phyloP scores from a whole-genome alignment of 2,329 filamentous ascomycete genomes.

The Cryphonectria carpinicola region DNA sequence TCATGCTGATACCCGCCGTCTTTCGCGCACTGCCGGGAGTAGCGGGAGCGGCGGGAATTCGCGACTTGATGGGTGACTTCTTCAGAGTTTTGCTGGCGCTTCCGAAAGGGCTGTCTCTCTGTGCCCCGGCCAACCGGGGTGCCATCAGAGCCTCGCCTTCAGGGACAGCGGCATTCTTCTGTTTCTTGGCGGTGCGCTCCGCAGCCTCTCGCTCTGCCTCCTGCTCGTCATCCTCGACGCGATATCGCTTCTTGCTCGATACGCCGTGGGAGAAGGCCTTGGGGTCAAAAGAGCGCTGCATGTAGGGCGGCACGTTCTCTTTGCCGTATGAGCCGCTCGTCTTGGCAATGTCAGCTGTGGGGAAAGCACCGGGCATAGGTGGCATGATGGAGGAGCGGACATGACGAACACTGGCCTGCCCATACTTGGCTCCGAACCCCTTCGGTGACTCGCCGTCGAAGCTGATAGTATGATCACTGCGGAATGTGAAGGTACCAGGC shows the following conservation, averaged over 20 bases:
- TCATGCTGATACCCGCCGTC: slow-evolving; percentile 19
- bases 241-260: slow-evolving; percentile 67
- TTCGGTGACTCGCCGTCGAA: slow-evolving; percentile 53
- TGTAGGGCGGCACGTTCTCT: slow-evolving; percentile 54
- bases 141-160: slow-evolving; percentile 59
- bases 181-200: slow-evolving; percentile 62
- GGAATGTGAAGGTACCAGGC: slow-evolving; percentile 67
- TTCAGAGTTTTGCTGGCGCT: slow-evolving; percentile 22
- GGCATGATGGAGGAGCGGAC: slow-evolving; percentile 57
- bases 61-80: slow-evolving; percentile 25
- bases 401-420: slow-evolving; percentile 64
- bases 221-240: slow-evolving; percentile 61
- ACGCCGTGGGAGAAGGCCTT: slow-evolving; percentile 64
- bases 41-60: slow-evolving; percentile 16
- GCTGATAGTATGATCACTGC: slow-evolving; percentile 66
- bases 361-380: slow-evolving; percentile 62
- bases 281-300: slow-evolving; percentile 35
- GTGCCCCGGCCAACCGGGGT: slow-evolving; percentile 44
- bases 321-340: slow-evolving; percentile 50
- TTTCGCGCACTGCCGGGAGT: slow-evolving; percentile 22
- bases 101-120: slow-evolving; percentile 13
- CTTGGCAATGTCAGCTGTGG: slow-evolving; percentile 38
- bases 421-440: slow-evolving; percentile 60
- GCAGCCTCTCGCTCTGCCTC: slow-evolving; percentile 53
- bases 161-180: slow-evolving; percentile 51